Evolutionary conservation across 2,329 filamentous ascomycete genomes (phyloP).

Genomic region (Talaromyces sp.): DNA sequence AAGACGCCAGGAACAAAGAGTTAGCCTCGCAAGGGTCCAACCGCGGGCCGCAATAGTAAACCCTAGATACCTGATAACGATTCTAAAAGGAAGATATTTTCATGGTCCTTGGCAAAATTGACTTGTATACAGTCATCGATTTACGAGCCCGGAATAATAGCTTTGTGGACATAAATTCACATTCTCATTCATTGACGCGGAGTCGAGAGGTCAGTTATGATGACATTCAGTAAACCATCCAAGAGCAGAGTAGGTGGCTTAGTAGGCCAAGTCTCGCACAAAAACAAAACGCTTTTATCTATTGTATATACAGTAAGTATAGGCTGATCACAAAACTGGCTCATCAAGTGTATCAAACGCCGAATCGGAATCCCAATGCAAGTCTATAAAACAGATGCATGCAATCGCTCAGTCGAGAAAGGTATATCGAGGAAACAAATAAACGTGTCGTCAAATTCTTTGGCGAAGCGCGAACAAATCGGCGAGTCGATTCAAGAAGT

Average conservation of each 20-base stretch:
- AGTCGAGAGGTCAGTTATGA: constrained; percentile 2
- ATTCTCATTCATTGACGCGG: background rate
- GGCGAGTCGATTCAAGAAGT: background rate
- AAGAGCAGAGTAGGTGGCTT: background rate
- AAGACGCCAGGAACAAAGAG: constrained; percentile 26
- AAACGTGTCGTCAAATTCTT: constrained; percentile 19
- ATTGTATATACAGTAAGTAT: constrained; percentile 14
- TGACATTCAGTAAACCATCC: background rate
- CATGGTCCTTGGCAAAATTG: background rate
- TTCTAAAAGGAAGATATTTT: background rate
- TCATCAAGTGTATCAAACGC: constrained; percentile 18
- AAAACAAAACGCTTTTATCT: constrained; percentile 15
- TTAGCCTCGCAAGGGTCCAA: background rate
- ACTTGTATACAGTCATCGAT: constrained; percentile 1
- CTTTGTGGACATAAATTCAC: background rate
- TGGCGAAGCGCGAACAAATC: background rate
- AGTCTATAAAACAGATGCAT: constrained; percentile 13
- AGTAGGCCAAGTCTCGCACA: background rate
- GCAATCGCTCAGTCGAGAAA: constrained; percentile 21
- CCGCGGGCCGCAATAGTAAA: background rate
- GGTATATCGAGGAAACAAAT: background rate
- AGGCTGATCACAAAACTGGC: constrained; percentile 11
- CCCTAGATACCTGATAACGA: background rate
- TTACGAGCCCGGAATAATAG: background rate
- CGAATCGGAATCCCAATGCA: constrained; percentile 18